phyloP scores from a whole-genome alignment of 1,284 basidiomycete genomes.

The Leccinum variabile region DNA sequence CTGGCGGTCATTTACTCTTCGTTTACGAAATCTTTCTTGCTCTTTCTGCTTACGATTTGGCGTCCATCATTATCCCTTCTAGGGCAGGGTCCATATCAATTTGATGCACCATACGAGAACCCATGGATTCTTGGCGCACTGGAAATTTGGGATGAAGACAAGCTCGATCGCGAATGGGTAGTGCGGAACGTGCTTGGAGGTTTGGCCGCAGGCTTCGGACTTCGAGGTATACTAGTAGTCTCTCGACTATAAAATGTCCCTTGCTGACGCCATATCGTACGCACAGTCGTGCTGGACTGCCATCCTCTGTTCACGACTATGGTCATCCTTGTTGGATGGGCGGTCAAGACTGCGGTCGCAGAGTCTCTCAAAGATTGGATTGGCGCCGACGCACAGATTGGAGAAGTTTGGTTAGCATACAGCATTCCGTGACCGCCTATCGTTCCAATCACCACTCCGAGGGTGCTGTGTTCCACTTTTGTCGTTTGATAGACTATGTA shows the following conservation, averaged over 20 bases:
- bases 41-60: constrained; percentile 85
- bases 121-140: constrained; percentile 42
- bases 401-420: constrained; percentile 72
- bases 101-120: constrained; percentile 30
- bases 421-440: constrained; percentile 59
- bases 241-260: neutral
- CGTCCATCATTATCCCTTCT: constrained; percentile 44
- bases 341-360: constrained; percentile 64
- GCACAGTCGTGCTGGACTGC: constrained; percentile 69
- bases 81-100: constrained; percentile 26
- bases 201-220: constrained; percentile 75
- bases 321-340: constrained; percentile 80
- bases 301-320: constrained; percentile 75
- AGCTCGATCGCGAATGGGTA: constrained; percentile 80
- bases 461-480: constrained; percentile 4
- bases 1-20: constrained; percentile 86
- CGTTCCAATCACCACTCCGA: neutral
- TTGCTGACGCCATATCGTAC: constrained; percentile 26
- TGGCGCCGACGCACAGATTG: constrained; percentile 48
- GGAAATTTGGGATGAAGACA: constrained; percentile 61
- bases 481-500: neutral
- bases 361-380: constrained; percentile 64
- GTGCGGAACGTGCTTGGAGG: constrained; percentile 83
- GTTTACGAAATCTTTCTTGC: constrained; percentile 81
- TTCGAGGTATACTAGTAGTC: constrained; percentile 46